A percentile compares a stretch with the other conserved stretches of the same genome.
Evolutionary conservation across 345 rosid species (phyloP).

Genomic region (Dipteronia dyeriana): DNA sequence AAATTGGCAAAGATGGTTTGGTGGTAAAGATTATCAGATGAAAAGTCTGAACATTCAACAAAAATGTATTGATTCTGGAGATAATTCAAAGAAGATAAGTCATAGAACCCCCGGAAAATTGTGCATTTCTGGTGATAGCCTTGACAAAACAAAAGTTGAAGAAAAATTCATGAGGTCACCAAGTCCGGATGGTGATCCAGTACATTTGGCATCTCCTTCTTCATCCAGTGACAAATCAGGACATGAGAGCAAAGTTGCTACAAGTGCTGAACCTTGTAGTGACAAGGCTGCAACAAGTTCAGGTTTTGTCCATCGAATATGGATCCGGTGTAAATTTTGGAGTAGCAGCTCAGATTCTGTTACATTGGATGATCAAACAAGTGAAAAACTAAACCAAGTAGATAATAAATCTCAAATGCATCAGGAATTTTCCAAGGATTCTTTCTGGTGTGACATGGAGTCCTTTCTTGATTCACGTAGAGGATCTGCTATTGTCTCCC

Average conservation of each 20-base stretch:
- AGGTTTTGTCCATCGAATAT: slow-evolving; percentile 38
- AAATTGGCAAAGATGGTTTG: slow-evolving; percentile 53
- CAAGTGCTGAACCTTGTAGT: slow-evolving; percentile 21
- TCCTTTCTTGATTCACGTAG: slow-evolving; percentile 51
- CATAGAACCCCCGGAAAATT: slow-evolving; percentile 20
- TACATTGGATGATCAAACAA: slow-evolving; percentile 31
- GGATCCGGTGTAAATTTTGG: slow-evolving; percentile 40
- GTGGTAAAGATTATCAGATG: slow-evolving; percentile 27
- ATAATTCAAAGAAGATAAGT: slow-evolving; percentile 23
- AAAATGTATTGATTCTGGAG: slow-evolving; percentile 22
- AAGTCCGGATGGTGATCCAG: slow-evolving; percentile 16
- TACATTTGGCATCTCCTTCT: slow-evolving; percentile 15
- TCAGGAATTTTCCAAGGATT: slow-evolving; percentile 42
- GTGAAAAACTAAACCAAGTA: slow-evolving; percentile 25
- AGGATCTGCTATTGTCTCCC: slow-evolving; percentile 51
- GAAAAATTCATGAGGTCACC: slow-evolving; percentile 26
- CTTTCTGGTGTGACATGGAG: slow-evolving; percentile 62
- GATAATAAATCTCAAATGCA: slow-evolving; percentile 26
- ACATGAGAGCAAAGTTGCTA: slow-evolving; percentile 23
- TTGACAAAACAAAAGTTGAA: slow-evolving; percentile 25
- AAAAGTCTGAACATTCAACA: slow-evolving; percentile 24
- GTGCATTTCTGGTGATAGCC: slow-evolving; percentile 17
- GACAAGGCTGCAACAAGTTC: slow-evolving; percentile 22
- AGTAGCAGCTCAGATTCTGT: slow-evolving; percentile 26
- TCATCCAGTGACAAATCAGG: slow-evolving; percentile 28